phyloP scores from a whole-genome alignment of 2,329 filamentous ascomycete genomes.

The Corynespora cassiicola region DNA sequence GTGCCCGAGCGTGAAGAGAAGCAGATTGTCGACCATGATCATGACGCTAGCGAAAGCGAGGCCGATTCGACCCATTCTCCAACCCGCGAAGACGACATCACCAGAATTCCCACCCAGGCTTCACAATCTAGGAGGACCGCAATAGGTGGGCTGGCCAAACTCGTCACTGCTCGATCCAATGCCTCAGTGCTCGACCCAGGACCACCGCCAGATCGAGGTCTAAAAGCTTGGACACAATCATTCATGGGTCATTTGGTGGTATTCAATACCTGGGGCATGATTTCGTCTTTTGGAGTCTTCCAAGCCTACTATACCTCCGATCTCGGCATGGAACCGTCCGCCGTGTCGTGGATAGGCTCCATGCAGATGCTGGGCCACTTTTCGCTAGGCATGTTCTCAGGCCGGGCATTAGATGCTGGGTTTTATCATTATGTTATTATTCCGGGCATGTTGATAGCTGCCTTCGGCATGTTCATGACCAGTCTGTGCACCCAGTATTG shows the following conservation, averaged over 20 bases:
- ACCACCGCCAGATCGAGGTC: slow-evolving; percentile 46
- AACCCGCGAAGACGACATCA: too few relatives aligned
- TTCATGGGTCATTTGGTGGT: slow-evolving; percentile 45
- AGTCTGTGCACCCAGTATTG: slow-evolving; percentile 57
- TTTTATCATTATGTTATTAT: slow-evolving; percentile 55
- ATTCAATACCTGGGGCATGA: slow-evolving; percentile 46
- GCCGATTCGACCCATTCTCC: too few relatives aligned
- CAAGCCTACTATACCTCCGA: slow-evolving; percentile 42
- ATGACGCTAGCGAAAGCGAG: too few relatives aligned
- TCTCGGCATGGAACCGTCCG: slow-evolving; percentile 42
- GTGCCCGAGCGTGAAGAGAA: too few relatives aligned
- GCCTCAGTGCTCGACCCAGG: slow-evolving; percentile 40
- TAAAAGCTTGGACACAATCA: slow-evolving; percentile 45
- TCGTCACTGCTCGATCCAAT: slow-evolving; percentile 38
- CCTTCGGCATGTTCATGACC: slow-evolving; percentile 60
- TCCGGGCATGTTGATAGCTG: slow-evolving; percentile 51
- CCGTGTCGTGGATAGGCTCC: slow-evolving; percentile 61
- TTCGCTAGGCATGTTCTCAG: slow-evolving; percentile 58
- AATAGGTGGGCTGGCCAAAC: slow-evolving; percentile 33
- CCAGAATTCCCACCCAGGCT: too few relatives aligned
- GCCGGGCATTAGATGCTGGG: slow-evolving; percentile 59
- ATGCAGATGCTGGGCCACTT: slow-evolving; percentile 60
- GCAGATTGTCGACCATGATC: too few relatives aligned
- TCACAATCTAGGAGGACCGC: too few relatives aligned
- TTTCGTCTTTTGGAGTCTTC: slow-evolving; percentile 46